Evolutionary conservation across 1,284 basidiomycete species (phyloP).

Genomic region (Singerocomus inundabilis): DNA sequence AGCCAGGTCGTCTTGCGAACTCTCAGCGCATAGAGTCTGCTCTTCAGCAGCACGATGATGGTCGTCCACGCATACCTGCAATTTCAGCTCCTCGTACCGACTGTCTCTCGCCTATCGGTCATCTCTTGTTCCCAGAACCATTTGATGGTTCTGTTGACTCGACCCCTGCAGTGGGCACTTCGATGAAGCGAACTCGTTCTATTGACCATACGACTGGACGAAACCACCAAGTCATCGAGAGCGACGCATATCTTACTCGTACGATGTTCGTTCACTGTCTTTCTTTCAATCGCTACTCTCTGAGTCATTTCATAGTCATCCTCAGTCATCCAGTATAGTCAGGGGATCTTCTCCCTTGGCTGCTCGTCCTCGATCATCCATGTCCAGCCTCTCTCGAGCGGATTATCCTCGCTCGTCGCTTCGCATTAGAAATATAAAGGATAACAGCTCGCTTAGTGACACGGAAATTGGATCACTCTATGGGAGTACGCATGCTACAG

Average conservation of each 20-base stretch:
- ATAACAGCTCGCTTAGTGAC: not conserved
- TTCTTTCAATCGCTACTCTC: not conserved
- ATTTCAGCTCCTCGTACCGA: conserved; percentile 1
- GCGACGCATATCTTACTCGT: not conserved
- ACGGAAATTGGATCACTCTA: not conserved
- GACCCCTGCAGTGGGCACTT: not conserved
- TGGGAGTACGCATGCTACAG: too few relatives aligned
- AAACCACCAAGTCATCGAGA: conserved; percentile 3
- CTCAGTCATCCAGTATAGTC: not conserved
- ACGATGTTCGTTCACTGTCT: conserved; percentile 14
- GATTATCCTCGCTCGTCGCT: not conserved
- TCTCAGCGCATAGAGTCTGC: conserved; percentile 3
- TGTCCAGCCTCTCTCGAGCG: not conserved
- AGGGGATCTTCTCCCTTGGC: conserved; percentile 17
- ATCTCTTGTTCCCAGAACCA: conserved; percentile 18
- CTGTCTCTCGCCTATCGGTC: conserved; percentile 22
- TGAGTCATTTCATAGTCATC: conserved; percentile 13
- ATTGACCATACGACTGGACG: not conserved
- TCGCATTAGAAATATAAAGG: not conserved
- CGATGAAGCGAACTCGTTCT: not conserved
- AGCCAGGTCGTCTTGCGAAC: conserved; percentile 1
- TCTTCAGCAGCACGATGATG: not conserved
- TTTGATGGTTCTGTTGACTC: conserved; percentile 2
- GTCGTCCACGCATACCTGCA: not conserved
- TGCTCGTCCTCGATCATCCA: conserved; percentile 1